Conservation (phyloP, 352 stramenopile species). For the Phytophthora pistaciae region DNA sequence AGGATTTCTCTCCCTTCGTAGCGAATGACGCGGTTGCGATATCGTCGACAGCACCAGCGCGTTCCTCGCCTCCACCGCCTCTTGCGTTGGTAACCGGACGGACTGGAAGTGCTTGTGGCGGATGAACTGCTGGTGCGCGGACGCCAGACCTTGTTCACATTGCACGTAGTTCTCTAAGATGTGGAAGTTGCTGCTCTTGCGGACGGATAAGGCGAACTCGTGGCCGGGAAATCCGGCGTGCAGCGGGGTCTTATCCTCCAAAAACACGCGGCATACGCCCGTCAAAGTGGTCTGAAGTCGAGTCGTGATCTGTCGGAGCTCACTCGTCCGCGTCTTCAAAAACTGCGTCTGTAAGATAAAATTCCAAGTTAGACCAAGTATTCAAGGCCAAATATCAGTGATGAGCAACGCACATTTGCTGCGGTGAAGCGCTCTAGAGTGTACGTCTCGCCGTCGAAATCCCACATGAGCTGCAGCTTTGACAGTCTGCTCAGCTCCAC, state of each 20-base stretch:
- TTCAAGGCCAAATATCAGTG: background rate
- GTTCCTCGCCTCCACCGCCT: conserved; percentile 31
- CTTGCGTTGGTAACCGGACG: conserved; percentile 6
- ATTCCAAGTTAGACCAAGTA: background rate
- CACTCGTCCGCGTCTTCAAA: conserved; percentile 31
- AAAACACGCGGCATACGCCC: conserved; percentile 43
- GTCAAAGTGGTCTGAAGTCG: conserved; percentile 51
- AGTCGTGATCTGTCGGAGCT: conserved; percentile 31
- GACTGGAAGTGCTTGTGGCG: conserved; percentile 62
- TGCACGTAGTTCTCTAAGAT: conserved; percentile 67
- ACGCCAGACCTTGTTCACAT: conserved; percentile 58
- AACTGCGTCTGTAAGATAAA: conserved; percentile 17
- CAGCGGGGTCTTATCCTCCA: conserved; percentile 45
- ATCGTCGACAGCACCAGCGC: conserved; percentile 19
- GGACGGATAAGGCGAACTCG: conserved; percentile 60
- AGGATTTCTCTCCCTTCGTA: conserved; percentile 4
- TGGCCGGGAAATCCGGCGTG: conserved; percentile 57
- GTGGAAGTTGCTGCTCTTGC: conserved; percentile 71
- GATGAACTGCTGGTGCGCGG: conserved; percentile 56
- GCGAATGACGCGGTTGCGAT: background rate
- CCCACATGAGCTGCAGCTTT: conserved; percentile 46
- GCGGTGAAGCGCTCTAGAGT: conserved; percentile 42
- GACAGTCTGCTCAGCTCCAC: conserved; percentile 41
- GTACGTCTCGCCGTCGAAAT: conserved; percentile 51
- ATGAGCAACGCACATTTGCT: conserved; percentile 46